Evolutionary conservation across 2,329 filamentous ascomycete species (phyloP), one percentile per base, ranked within the genome.

Genomic region (Endoconidiophora laricicola): DNA sequence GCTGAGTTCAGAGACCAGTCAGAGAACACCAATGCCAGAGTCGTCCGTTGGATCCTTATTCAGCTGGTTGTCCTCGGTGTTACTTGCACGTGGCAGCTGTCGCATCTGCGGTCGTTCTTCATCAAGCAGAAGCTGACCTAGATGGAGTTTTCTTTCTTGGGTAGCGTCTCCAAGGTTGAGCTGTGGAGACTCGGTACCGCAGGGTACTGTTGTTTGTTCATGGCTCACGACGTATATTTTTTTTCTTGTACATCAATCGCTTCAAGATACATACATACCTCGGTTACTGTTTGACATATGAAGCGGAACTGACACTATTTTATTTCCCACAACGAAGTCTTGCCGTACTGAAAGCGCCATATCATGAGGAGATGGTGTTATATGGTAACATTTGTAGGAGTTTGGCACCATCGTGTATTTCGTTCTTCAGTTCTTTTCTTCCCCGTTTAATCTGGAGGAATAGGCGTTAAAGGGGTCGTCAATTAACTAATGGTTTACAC

Each of bases 71-170:
- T 96, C 37, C 72, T 98, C 49, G 85, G 81, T 50, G 73, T 81
- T 50, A 94, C 91, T 33, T 98, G 91, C 68, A 85, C 86, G 54
- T 98, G 91, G 91, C 91, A 98, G 67, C 73, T 98, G 44, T 94
- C 87, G 49, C 90, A 98, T 68, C 75, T 98, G 59, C 78, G 91
- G 58, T 83, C 85, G 44, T 98, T 98, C 76, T 98, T 98, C 72
- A 98, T 98, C 73, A 98, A 98, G 76, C 90, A 96, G 72, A 98
- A 98, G 76, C 79, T 98, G 64, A 96, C 91, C 54, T 98, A 78
- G 41, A 33, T n/a, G 38, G 16, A 18, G 14, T 10, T 4, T 4
- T 33, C 14, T 33, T 7, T 20, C 43, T 33, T 26, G n/a, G 43
- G 14, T n/a, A 18, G 43, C 10, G 43, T 18, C 22, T 10, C 4